Evolutionary conservation across 306 rosid species (phyloP).

Genomic region (Lathyrus sativus): DNA sequence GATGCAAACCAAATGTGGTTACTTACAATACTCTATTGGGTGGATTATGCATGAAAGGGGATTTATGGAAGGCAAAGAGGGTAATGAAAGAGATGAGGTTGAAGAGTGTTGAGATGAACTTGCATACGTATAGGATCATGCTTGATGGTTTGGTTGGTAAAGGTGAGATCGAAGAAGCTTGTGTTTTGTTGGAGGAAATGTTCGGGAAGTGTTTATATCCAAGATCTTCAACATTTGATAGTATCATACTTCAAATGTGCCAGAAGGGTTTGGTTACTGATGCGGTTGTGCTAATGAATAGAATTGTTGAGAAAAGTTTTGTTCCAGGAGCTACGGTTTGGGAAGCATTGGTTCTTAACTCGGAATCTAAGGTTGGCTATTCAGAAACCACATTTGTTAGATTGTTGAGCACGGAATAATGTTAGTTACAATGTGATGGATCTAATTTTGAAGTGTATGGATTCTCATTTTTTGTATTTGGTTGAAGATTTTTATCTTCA

Average conservation of each 20-base stretch:
- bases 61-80: constrained; percentile 47
- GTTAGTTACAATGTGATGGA: background rate
- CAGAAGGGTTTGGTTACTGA: constrained; percentile 51
- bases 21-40: constrained; percentile 66
- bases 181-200: constrained; percentile 65
- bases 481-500: background rate
- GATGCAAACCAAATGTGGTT: constrained; percentile 70
- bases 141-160: constrained; percentile 60
- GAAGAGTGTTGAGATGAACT: constrained; percentile 59
- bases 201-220: constrained; percentile 50
- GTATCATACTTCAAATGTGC: constrained; percentile 59
- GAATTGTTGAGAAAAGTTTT: constrained; percentile 46
- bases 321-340: constrained; percentile 58
- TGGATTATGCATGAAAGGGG: constrained; percentile 48
- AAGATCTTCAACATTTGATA: constrained; percentile 55
- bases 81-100: constrained; percentile 55
- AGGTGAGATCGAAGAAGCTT: constrained; percentile 61
- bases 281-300: constrained; percentile 55
- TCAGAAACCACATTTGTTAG: constrained; percentile 45
- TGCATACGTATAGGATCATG: constrained; percentile 59
- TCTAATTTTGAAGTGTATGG: background rate
- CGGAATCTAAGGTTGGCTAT: constrained; percentile 37
- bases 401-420: constrained; percentile 41
- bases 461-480: background rate
- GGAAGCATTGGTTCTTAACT: constrained; percentile 59